Percentiles rank a stretch among this genome's conserved stretches.
Evolutionary conservation across 345 rosid genomes (phyloP).

Genomic region (Mallotus nudiflorus): DNA sequence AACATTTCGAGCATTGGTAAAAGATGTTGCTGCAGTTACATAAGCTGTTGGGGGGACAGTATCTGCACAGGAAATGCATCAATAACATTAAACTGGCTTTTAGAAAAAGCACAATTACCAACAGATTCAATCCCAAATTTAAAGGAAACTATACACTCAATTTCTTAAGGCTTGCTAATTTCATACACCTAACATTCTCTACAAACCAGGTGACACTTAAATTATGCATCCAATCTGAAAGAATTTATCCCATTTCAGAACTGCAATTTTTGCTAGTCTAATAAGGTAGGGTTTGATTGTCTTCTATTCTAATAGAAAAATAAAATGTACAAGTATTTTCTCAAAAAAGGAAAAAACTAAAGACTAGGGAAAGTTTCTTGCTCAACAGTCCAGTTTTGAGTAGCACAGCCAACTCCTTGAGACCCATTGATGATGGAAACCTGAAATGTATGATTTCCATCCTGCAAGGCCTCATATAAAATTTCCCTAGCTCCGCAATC

Average conservation of each 20-base stretch:
- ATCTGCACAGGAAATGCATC: slow-evolving; percentile 52
- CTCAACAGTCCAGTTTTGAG: slow-evolving; percentile 82
- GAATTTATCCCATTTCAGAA: no score
- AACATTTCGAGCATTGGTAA: slow-evolving; percentile 72
- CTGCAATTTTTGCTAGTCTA: not conserved
- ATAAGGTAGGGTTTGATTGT: not conserved
- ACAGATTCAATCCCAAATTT: slow-evolving; percentile 2
- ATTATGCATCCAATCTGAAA: no score
- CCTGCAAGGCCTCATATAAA: slow-evolving; percentile 55
- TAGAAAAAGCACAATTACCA: not conserved
- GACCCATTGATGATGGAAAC: slow-evolving; percentile 60
- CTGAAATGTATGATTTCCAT: slow-evolving; percentile 75
- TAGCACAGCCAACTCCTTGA: slow-evolving; percentile 55
- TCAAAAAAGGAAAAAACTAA: slow-evolving; percentile 17
- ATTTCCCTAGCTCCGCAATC: slow-evolving; percentile 53
- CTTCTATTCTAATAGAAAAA: not conserved
- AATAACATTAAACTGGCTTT: slow-evolving; percentile 13
- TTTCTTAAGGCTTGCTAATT: slow-evolving; percentile 3
- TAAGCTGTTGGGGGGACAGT: slow-evolving; percentile 73
- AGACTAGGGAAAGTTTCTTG: slow-evolving; percentile 35
- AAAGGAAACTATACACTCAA: not conserved
- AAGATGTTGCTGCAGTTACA: slow-evolving; percentile 57
- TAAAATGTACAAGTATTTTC: slow-evolving; percentile 10
- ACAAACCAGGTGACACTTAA: not conserved
- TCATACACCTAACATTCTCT: not conserved